These are phyloP conservation scores for Cladorrhinum samala DNA, from an alignment of 495 filamentous ascomycete species.

Conservation along the genomic window DNA sequence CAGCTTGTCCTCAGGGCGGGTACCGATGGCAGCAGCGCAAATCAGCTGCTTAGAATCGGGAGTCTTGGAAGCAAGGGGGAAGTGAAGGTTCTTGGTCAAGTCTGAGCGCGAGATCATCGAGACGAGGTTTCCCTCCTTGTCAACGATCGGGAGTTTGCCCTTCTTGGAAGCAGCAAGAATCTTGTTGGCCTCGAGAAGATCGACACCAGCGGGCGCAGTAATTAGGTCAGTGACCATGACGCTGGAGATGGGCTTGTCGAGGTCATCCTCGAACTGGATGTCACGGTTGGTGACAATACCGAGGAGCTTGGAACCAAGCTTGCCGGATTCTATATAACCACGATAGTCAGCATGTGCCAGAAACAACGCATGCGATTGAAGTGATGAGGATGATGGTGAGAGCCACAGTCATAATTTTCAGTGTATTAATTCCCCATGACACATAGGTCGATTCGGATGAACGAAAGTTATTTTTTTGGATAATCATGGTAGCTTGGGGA, in stretches of 20 bases:
- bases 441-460: slow-evolving; percentile 90
- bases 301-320: slow-evolving; percentile 86
- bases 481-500: slow-evolving; percentile 51
- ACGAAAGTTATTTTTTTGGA: slow-evolving; percentile 97
- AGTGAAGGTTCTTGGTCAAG: slow-evolving; percentile 98
- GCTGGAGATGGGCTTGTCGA: slow-evolving; percentile 67
- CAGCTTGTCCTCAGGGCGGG: slow-evolving; percentile 81
- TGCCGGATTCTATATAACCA: slow-evolving; percentile 71
- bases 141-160: slow-evolving; percentile 96
- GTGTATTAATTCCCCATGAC: slow-evolving; percentile 69
- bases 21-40: slow-evolving; percentile 90
- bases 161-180: slow-evolving; percentile 96
- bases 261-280: slow-evolving; percentile 83
- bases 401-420: slow-evolving; percentile 35
- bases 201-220: slow-evolving; percentile 81
- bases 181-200: slow-evolving; percentile 79
- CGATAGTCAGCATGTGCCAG: slow-evolving; percentile 25
- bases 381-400: slow-evolving; percentile 12
- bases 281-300: slow-evolving; percentile 97
- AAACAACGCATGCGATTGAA: slow-evolving; percentile 5
- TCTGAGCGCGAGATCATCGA: slow-evolving; percentile 95
- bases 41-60: slow-evolving; percentile 97
- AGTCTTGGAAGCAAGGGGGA: slow-evolving; percentile 92
- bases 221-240: slow-evolving; percentile 96
- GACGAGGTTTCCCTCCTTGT: slow-evolving; percentile 76